Evolutionary conservation across 2,329 filamentous ascomycete species (phyloP), one percentile per base, ranked within the genome.

Genomic region (Simplicillium aogashimaense): DNA sequence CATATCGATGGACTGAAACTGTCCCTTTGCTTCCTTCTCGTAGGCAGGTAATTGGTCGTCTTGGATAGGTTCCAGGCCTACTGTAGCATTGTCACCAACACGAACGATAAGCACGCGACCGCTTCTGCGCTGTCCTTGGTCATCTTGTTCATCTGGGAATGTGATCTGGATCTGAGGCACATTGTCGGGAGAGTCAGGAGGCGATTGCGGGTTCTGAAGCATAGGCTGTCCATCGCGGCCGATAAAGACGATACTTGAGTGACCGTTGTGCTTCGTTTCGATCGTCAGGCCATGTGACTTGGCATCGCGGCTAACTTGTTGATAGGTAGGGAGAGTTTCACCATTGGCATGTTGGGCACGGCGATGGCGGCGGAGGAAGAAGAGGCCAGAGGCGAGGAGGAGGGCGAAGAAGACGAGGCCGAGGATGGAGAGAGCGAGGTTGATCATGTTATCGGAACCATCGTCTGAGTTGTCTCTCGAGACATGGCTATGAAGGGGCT

Each of bases 81-180:
- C 81, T 30, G 80, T 74, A 36, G 86, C 83, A 45, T 78, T 83
- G 49, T 97, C 92, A 46, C 89, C 88, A 38, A 97, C 86, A 39
- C 86, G 78, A 41, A 98, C 90, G 29, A 97, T 79, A 16, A 98
- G 83, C 38, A 97, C 88, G 28, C 89, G 81, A 29, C 90, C 90
- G 49, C 83, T 87, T 67, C 84, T 84, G 52, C 75, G 74, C 62
- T 81, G 86, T 51, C 90, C 90, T 40, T 77, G 69, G 50, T 87
- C 85, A 56, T 95, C 89, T 51, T 94, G 82, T 69, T 97, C 92
- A 53, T 94, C 86, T 13, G 92, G 92, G 70, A 98, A 97, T 29
- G 92, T 97, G 62, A 98, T 95, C 64, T 89, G 87, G 55, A 98
- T 98, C 66, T 97, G 86, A 15, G 92, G 92, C 20, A 97, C 75